Evolutionary conservation across 73 alveolate species (phyloP), one percentile per base, ranked within the genome.

Genomic region (Blepharisma japonicum): DNA sequence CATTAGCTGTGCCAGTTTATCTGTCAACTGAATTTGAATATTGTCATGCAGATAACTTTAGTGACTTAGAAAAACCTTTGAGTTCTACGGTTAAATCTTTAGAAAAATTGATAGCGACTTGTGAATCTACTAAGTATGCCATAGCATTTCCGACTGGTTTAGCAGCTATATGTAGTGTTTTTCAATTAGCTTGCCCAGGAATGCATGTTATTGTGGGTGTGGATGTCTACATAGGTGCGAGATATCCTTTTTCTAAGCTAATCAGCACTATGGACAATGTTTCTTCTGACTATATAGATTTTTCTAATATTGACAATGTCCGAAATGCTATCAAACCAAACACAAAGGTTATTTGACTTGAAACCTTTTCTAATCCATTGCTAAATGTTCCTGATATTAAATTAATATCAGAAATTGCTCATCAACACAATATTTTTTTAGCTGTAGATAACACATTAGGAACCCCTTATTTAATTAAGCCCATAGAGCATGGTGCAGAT

Each of bases 171-270:
- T 86, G 83, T 7, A 67, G 78, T 54, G 83, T 61, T 53, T 14
- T 20, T 53, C 0, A 20, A 0, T 39, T 81, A 23, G 45, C 81
- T 42, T 71, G 56, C 9, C 78, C 83, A 11, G 94, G 94, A 8
- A 94, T 84, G 55, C 93, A 90, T 61, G 77, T 90, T 21, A 68
- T 90, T 53, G 71, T 83, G 45, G 76, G 77, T 45, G 90, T 86
- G 48, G 97, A 90, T 81, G 83, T 90, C 7, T 90, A 90, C 81
- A 94, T 94, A 6, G 97, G 97, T 4, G 88, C 93, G 6, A 81
- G 71, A 45, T 74, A 82, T 56, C 78, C 68, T 55, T 77, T 90
- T 49, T 68, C 86, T 54, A 84, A 87, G 55, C 47, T 56, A 55
- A 68, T 79, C 9, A 48, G 70, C 23, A 71, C 74, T 8, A 74